Conservation (phyloP, 1,284 basidiomycete species). For the Inonotus obliquus region DNA sequence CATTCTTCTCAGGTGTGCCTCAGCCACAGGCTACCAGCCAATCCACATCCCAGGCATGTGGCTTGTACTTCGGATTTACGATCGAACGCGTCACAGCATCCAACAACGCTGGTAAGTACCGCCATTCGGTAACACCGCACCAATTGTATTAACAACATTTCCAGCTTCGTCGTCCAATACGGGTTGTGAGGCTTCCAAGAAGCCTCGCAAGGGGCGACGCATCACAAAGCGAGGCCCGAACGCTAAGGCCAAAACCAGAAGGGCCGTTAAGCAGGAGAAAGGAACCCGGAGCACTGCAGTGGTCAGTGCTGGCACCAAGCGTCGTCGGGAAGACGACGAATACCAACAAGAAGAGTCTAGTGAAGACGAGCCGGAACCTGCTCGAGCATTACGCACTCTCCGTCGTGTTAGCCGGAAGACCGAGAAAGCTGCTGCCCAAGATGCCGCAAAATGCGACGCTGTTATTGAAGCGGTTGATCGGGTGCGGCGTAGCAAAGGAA, state of each 20-base stretch:
- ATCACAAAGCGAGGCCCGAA: neutral
- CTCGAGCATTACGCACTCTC: neutral
- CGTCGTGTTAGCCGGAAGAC: neutral
- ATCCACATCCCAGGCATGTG: neutral
- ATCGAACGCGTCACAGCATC: neutral
- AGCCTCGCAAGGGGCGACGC: neutral
- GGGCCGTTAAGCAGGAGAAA: neutral
- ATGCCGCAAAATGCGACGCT: neutral
- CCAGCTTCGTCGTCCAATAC: neutral
- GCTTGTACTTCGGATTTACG: neutral
- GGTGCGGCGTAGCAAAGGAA: neutral
- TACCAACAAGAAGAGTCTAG: no score
- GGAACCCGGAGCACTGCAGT: neutral
- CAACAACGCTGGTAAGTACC: neutral
- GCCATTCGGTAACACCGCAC: neutral
- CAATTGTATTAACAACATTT: neutral
- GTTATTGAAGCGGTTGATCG: neutral
- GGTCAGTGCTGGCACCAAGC: neutral
- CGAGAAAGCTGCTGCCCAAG: neutral
- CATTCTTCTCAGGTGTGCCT: neutral
- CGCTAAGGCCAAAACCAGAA: neutral
- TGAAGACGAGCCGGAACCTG: neutral
- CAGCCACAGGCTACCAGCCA: neutral
- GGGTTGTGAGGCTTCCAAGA: neutral
- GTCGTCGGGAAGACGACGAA: neutral